These are phyloP conservation scores for Aureobasidium lini DNA, from an alignment of 2,329 filamentous ascomycete genomes.

Conservation along the genomic window DNA sequence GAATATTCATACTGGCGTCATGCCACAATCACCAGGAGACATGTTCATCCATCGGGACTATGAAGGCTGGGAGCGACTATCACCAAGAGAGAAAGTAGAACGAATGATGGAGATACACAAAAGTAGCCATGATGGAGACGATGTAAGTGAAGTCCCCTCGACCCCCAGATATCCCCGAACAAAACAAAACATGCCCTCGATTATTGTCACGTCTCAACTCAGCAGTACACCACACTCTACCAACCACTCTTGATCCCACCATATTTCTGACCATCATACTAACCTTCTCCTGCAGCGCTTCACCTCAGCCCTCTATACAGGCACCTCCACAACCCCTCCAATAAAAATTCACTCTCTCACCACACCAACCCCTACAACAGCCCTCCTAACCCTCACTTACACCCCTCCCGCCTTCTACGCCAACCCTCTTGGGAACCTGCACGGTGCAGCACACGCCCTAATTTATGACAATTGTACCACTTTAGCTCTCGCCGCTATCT, in stretches of 20 bases:
- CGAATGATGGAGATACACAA: background rate
- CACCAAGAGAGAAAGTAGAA: background rate
- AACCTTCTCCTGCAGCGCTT: background rate
- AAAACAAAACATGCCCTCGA: too few species aligned
- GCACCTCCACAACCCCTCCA: background rate
- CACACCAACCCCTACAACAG: conserved; percentile 7
- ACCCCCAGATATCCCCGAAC: too few species aligned
- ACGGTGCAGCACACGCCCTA: conserved; percentile 47
- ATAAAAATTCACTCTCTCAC: background rate
- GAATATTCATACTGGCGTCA: background rate
- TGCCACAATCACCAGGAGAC: background rate
- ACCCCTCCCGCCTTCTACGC: conserved; percentile 37
- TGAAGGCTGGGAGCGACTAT: background rate
- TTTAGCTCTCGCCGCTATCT: conserved; percentile 28
- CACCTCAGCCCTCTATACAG: background rate
- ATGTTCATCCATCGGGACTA: background rate
- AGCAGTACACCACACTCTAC: too few species aligned
- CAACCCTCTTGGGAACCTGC: conserved; percentile 43
- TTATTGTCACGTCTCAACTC: too few species aligned
- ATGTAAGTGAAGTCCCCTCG: too few species aligned
- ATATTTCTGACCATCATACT: too few species aligned
- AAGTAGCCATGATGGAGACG: background rate
- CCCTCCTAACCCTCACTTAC: background rate
- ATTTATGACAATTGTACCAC: conserved; percentile 50
- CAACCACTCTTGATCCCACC: too few species aligned